Evolutionary conservation across 2,329 filamentous ascomycete genomes (phyloP).

Genomic region (Penicillium nordicum): DNA sequence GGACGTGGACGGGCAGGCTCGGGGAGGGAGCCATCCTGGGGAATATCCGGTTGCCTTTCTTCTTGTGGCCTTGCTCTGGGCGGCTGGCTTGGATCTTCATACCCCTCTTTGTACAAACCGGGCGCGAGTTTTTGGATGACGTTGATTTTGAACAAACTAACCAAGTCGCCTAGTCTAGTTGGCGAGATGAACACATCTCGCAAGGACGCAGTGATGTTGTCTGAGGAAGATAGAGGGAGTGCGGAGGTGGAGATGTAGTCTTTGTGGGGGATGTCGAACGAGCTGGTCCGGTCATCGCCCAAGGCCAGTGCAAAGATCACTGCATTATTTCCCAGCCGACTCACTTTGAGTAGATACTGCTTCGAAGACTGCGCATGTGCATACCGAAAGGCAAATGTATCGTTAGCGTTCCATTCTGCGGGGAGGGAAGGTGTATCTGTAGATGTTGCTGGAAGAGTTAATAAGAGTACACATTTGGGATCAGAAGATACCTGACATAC

Average conservation of each 20-base stretch:
- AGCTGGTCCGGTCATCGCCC: conserved; percentile 75
- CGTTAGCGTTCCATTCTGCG: conserved; percentile 72
- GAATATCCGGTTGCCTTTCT: conserved; percentile 45
- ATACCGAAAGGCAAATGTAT: conserved; percentile 77
- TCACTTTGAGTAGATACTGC: conserved; percentile 77
- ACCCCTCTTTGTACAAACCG: conserved; percentile 71
- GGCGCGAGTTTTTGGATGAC: conserved; percentile 84
- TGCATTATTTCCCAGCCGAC: conserved; percentile 77
- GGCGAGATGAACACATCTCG: conserved; percentile 70
- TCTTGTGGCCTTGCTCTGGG: conserved; percentile 42
- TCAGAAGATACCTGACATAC: conserved; percentile 40
- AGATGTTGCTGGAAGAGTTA: conserved; percentile 23
- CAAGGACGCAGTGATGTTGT: conserved; percentile 34
- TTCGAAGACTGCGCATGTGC: conserved; percentile 80
- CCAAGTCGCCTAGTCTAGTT: conserved; percentile 65
- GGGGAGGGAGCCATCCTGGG: conserved; percentile 53
- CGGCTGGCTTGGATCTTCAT: conserved; percentile 56
- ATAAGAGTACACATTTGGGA: not conserved
- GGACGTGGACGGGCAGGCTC: conserved; percentile 65
- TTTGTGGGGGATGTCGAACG: conserved; percentile 68
- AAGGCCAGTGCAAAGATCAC: conserved; percentile 75
- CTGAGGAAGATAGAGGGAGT: conserved; percentile 49
- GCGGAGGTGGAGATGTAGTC: conserved; percentile 69
- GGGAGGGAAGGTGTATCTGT: conserved; percentile 55
- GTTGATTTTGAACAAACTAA: conserved; percentile 68